Base-by-base conservation (phyloP, 106 monocot species). In the Alisma plantagoaquatica region DNA sequence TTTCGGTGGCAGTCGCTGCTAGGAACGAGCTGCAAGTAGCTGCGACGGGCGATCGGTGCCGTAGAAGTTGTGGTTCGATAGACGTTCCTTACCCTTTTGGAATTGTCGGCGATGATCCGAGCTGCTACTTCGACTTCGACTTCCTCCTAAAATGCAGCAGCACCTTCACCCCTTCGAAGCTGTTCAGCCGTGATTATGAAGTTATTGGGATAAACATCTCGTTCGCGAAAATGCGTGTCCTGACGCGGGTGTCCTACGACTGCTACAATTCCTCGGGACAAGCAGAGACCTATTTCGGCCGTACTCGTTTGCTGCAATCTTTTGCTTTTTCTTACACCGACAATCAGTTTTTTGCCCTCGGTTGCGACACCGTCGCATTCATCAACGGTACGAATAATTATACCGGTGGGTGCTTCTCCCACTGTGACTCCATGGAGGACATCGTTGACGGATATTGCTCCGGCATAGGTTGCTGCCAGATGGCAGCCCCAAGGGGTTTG, bases 391-490 rank as follows among this genome's bases (percentile, higher is more conserved):
- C 11, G 7, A 4, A 46, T 3, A 18, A 46, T 4, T 15, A 15
- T 11, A 3, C 3, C 45, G 3, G 45, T 18, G 17, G 12, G 19
- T 46, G 45, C n/a, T 3, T 18, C 16, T 46, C 45, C 12, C 4
- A 3, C 11, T 46, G 45, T 18, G 19, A 9, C n/a, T 3, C 11
- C 17, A 10, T 9, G 17, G 7, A 4, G 11, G 19, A 18, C 3
- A 11, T 17, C 4, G 45, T 46, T 4, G 17, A 46, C n/a, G 45
- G 45, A 15, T 4, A 18, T 4, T 46, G 45, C 17, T 10, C 45
- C 4, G 45, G 45, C 45, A 46, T 46, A 4, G 45, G 45, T 17
- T 46, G 45, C 19, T 46, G 45, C 45, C 45, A 46, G n/a, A 17
- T 18, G 11, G 11, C 45, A 4, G 17, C 19, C 11, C 17, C 45